A percentile compares a stretch with the other conserved stretches of the same genome.
Conservation (phyloP, 1,284 basidiomycete genomes). For the Ustilago shanxiensis region DNA sequence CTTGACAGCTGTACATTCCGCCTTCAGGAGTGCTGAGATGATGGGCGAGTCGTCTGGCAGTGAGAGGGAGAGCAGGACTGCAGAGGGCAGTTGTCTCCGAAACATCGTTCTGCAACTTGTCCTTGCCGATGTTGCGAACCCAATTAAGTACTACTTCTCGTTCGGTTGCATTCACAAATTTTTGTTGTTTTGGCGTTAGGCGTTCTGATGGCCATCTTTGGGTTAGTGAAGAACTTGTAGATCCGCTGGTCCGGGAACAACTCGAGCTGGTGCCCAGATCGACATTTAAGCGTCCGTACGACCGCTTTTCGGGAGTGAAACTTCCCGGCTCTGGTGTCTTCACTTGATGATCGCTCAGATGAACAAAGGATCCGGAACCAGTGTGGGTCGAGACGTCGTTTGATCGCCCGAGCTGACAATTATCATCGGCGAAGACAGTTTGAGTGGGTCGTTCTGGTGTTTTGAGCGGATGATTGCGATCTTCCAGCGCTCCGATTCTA, state of each 20-base stretch:
- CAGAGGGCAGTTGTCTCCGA: neutral
- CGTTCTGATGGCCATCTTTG: neutral
- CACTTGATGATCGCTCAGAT: too few relatives aligned
- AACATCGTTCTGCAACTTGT: neutral
- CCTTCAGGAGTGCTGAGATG: neutral
- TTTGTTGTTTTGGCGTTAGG: too few relatives aligned
- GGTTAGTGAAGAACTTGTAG: neutral
- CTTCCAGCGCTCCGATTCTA: too few relatives aligned
- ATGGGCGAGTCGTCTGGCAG: conserved; percentile 1
- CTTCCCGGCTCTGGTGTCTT: too few relatives aligned
- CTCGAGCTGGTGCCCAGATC: neutral
- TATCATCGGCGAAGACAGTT: neutral
- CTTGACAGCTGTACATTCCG: neutral
- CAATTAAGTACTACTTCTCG: conserved; percentile 6
- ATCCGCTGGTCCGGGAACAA: neutral
- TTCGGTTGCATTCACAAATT: neutral
- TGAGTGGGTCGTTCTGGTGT: neutral
- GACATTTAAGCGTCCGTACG: neutral
- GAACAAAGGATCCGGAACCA: too few relatives aligned
- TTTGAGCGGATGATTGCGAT: too few relatives aligned
- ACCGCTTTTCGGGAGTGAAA: neutral
- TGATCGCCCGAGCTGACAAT: neutral
- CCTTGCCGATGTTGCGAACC: neutral
- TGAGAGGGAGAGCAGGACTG: conserved; percentile 4
- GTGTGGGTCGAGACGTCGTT: too few relatives aligned